phyloP scores from a whole-genome alignment of 768 basidiomycete genomes.

The Psilocybe sp. region DNA sequence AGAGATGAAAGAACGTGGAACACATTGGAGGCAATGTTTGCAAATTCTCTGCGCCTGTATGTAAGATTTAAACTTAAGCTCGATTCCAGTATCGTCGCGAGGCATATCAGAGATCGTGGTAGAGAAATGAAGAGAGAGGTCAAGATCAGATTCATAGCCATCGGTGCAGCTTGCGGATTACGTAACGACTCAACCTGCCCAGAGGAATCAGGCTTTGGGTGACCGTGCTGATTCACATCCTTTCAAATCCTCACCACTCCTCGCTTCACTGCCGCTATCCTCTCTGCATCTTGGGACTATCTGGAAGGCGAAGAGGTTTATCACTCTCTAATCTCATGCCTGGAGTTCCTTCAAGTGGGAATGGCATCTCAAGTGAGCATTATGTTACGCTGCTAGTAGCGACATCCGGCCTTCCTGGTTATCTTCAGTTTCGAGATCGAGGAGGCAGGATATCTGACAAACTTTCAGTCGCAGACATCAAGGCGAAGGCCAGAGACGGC shows the following conservation, averaged over 20 bases:
- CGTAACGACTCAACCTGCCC: no score
- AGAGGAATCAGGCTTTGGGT: not conserved
- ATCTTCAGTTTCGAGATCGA: not conserved
- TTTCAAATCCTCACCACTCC: not conserved
- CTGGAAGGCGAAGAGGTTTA: constrained; percentile 3
- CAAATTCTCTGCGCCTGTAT: no score
- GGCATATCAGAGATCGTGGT: no score
- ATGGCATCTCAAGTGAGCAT: no score
- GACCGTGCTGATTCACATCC: constrained; percentile 15
- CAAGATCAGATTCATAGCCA: no score
- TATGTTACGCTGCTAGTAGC: constrained; percentile 9
- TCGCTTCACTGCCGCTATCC: constrained; percentile 1
- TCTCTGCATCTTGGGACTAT: not conserved
- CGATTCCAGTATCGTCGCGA: no score
- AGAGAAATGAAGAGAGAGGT: no score
- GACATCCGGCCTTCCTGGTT: not conserved
- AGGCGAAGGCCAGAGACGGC: constrained; percentile 39
- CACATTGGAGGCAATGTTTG: no score
- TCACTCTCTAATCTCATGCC: constrained; percentile 20
- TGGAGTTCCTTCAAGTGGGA: constrained; percentile 16
- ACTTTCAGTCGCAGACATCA: constrained; percentile 41
- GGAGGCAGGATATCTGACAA: constrained; percentile 25
- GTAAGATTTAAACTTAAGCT: no score
- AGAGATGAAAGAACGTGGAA: no score
- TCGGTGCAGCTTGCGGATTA: no score